Evolutionary conservation across 2,329 filamentous ascomycete genomes (phyloP).

Genomic region (Cercospora sesami): DNA sequence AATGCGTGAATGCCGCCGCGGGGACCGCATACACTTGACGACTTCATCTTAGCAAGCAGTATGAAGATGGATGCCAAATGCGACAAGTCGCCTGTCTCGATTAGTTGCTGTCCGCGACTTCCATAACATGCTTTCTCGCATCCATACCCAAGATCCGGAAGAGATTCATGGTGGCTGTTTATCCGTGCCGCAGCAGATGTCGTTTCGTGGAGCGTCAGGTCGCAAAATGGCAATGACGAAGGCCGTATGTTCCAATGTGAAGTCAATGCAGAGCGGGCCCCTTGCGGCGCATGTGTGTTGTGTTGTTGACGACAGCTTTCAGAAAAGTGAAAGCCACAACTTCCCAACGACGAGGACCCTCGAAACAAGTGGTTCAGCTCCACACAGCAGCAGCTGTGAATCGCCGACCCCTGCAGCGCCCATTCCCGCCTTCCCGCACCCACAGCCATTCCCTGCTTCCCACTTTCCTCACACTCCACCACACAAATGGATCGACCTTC

Average conservation of each 20-base stretch:
- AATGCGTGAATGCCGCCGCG: neutral
- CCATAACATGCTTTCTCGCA: conserved; percentile 6
- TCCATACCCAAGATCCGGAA: conserved; percentile 65
- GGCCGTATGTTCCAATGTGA: neutral
- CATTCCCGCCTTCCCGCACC: conserved; percentile 6
- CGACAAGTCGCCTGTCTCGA: conserved; percentile 77
- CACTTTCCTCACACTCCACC: neutral
- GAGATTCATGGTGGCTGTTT: conserved; percentile 59
- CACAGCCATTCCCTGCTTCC: neutral
- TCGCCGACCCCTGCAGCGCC: conserved; percentile 1
- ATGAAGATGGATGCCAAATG: conserved; percentile 94
- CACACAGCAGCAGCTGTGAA: neutral
- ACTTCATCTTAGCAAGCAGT: conserved; percentile 91
- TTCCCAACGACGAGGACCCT: conserved; percentile 9
- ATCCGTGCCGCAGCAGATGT: conserved; percentile 14
- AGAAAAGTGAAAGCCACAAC: conserved; percentile 6
- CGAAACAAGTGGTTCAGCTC: conserved; percentile 3
- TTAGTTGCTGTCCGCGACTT: conserved; percentile 20
- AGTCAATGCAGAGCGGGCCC: neutral
- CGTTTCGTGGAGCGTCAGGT: conserved; percentile 9
- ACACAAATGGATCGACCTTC: neutral
- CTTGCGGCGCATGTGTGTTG: conserved; percentile 6
- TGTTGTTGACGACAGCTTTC: conserved; percentile 11
- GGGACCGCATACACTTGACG: conserved; percentile 67
- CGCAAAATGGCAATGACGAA: neutral